Base-by-base conservation (phyloP, 805 yeast species). In the Hanseniaspora lachancei region DNA sequence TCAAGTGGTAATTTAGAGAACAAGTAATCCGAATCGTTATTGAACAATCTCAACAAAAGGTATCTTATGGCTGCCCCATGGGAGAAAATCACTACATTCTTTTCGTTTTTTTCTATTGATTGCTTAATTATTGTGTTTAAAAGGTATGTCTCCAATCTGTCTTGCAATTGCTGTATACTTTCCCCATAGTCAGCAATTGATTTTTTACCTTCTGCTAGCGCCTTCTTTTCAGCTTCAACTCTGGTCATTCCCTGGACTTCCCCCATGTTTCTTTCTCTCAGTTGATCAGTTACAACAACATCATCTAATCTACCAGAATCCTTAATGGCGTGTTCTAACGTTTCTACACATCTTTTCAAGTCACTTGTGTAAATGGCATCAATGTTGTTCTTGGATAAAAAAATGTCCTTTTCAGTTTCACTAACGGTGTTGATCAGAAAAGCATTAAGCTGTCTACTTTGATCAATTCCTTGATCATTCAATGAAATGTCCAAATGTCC, bases 21-120 rank as follows among this genome's bases (percentile, higher is more conserved):
- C 42, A 52, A 27, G 49, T 50, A 49, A 7, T 50, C 52, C 6
- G 32, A 29, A 20, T 70, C 73, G 5, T 66, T 62, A 49, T 78
- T 68, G 44, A 84, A 68, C 64, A 80, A 73, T 58, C 76, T 76
- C 41, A 78, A 64, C 39, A 82, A 38, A 13, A 52, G 74, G 32
- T 80, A 76, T 47, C 86, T 77, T 18, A 87, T 81, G 1, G 84
- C 84, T 9, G 95, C 95, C 21, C 95, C 95, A 65, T 87, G 95
- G 15, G 88, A 79, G 57, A 87, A 78, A 21, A 86, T 58, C 15
- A 81, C 70, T 2, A 84, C 74, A 61, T 84, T 85, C 50, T 67
- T 68, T 8, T 57, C 58, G 0, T 57, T 64, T 24, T 67, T 66
- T 1, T 68, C 62, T 0, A 60, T 61, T 3, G 66, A 61, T 2